Conservation (phyloP, 2,329 filamentous ascomycete species). For the Sarocladium kiliense region DNA sequence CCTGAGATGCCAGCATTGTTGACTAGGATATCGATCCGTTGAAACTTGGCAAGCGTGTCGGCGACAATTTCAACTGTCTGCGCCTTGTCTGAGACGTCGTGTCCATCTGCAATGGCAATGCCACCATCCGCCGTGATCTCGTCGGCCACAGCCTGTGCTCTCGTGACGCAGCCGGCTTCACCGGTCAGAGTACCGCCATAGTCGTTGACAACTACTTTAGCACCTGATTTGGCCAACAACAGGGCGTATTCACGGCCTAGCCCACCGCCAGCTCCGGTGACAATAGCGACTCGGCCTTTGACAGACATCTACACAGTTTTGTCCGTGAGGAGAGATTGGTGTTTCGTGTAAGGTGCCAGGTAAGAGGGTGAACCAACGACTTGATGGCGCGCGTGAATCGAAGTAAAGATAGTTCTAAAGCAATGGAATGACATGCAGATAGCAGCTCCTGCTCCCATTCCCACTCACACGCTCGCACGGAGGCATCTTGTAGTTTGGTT, state of each 20-base stretch:
- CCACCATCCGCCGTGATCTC: constrained; percentile 15
- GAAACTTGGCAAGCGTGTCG: constrained; percentile 16
- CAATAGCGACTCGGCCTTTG: constrained; percentile 14
- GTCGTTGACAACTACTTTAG: constrained; percentile 16
- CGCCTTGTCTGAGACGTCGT: constrained; percentile 13
- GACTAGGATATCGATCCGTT: constrained; percentile 44
- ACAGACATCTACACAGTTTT: too few relatives aligned
- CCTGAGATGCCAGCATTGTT: constrained; percentile 46
- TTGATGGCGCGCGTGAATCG: too few relatives aligned
- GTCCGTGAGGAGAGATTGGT: too few relatives aligned
- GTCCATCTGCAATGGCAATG: constrained; percentile 14
- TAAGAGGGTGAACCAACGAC: too few relatives aligned
- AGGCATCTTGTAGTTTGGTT: too few relatives aligned
- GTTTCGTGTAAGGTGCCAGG: too few relatives aligned
- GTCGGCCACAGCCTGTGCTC: constrained; percentile 13
- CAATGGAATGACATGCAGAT: too few relatives aligned
- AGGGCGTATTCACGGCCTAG: constrained; percentile 19
- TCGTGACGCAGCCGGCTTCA: constrained; percentile 10
- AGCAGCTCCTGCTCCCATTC: too few relatives aligned
- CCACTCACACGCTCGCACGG: too few relatives aligned
- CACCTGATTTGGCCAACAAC: constrained; percentile 14
- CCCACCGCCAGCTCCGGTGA: constrained; percentile 18
- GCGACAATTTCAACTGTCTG: constrained; percentile 11
- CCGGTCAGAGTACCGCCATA: constrained; percentile 11
- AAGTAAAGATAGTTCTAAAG: too few relatives aligned